Evolutionary conservation across 768 basidiomycete genomes (phyloP).

Genomic region (Lactarius sp.): DNA sequence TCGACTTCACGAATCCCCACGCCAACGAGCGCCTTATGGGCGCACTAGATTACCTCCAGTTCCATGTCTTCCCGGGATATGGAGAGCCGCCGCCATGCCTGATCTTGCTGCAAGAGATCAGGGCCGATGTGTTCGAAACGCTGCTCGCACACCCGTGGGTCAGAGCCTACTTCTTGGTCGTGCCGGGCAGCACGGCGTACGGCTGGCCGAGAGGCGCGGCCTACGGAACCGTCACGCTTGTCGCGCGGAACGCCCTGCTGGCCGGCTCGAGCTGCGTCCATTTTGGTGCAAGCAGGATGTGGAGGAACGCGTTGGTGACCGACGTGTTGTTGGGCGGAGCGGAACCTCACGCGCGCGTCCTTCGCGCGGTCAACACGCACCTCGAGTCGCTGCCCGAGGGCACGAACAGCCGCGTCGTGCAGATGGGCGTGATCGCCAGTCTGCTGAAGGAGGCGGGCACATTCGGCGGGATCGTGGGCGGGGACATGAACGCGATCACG

Average conservation of each 20-base stretch:
- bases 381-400: conserved; percentile 58
- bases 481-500: conserved; percentile 69
- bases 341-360: conserved; percentile 30
- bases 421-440: conserved; percentile 49
- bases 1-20: conserved; percentile 44
- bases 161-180: conserved; percentile 50
- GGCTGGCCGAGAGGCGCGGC: conserved; percentile 44
- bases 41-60: conserved; percentile 52
- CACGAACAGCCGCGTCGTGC: conserved; percentile 36
- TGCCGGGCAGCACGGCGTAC: conserved; percentile 47
- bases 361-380: conserved; percentile 70
- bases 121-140: conserved; percentile 38
- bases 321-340: conserved; percentile 40
- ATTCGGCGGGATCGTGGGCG: conserved; percentile 57
- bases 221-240: conserved; percentile 70
- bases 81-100: conserved; percentile 51
- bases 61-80: conserved; percentile 46
- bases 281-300: conserved; percentile 47
- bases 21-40: conserved; percentile 42
- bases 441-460: conserved; percentile 45
- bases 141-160: conserved; percentile 62
- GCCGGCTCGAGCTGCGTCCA: conserved; percentile 45
- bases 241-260: conserved; percentile 52
- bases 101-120: conserved; percentile 69
- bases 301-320: conserved; percentile 53